Evolutionary conservation across 345 rosid species (phyloP).

Genomic region (Heritiera littoralis): DNA sequence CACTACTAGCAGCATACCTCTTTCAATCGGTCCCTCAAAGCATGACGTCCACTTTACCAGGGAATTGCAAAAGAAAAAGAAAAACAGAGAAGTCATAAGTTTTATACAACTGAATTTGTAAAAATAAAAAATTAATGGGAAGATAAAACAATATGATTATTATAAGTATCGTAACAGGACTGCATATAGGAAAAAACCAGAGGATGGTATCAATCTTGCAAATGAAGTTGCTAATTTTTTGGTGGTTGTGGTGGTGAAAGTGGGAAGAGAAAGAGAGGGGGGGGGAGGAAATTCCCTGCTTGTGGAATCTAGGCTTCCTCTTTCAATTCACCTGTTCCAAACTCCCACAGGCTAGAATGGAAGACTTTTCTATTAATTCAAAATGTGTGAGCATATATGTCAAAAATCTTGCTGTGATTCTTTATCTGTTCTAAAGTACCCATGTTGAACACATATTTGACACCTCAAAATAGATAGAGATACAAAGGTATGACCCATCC

Average conservation of each 20-base stretch:
- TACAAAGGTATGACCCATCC: neutral
- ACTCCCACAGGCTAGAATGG: neutral
- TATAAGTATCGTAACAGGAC: neutral
- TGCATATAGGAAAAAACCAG: neutral
- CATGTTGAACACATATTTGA: neutral
- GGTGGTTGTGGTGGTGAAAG: neutral
- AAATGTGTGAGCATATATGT: neutral
- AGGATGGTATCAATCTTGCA: neutral
- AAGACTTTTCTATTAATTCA: neutral
- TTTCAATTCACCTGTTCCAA: neutral
- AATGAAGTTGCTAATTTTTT: neutral
- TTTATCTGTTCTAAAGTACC: neutral
- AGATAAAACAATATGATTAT: neutral
- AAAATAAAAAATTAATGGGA: neutral
- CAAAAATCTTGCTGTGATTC: neutral
- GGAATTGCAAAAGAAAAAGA: constrained; percentile 19
- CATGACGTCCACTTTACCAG: constrained; percentile 87
- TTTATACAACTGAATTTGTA: neutral
- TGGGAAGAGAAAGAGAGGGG: neutral
- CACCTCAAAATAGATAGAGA: neutral
- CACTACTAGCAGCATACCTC: constrained; percentile 52
- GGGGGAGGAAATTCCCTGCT: neutral
- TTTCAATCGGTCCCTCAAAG: constrained; percentile 66
- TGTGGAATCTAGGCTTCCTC: neutral
- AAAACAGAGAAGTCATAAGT: neutral